Evolutionary conservation across 2,329 filamentous ascomycete genomes (phyloP), one percentile per base, ranked within the genome.

Genomic region (Xylaria sp.): DNA sequence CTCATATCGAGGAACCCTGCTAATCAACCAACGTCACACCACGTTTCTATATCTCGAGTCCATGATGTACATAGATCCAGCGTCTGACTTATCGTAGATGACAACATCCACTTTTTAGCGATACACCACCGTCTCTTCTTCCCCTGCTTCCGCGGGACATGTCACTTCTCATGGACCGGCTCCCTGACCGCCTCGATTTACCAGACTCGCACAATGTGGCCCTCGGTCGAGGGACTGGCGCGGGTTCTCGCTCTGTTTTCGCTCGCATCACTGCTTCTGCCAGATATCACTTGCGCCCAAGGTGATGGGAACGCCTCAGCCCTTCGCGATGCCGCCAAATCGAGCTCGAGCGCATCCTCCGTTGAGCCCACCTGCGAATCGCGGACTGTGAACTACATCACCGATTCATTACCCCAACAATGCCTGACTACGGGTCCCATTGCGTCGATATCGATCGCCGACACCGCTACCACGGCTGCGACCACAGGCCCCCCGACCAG

Each of bases 351-450:
- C 61, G 55, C 53, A 2, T 32, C 62, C 4, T 62, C 72, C 4
- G 64, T 74, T 6, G 79, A 79, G 36, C 77, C 80, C 9, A 78
- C 79, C 43, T 89, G 87, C 80, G 85, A 86, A 72, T 84, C 81
- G 62, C 87, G 87, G 72, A 93, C 90, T 1, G 89, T 93, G 76
- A 94, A 95, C 80, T 93, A 94, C 79, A 93, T 95, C 70, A 94
- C 91, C 12, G 91, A 94, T 73, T 89, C 87, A 1, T 81, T 94
- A 45, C 91, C 91, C 12, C 91, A 93, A 77, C 91, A 92, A 81
- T 95, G 92, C 76, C 83, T 93, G 25, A 88, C 87, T 57, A 89
- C 87, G n/a, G 84, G 85, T 46, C 90, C 83, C 63, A 67, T 65
- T 32, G 39, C 61, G 10, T 69, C 76, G 15, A 72, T 74, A 2